A percentile compares a stretch with the other conserved stretches of the same genome.
Evolutionary conservation across 192 early-diverging fungal species (phyloP).

Genomic region (Backusella parvicylindrica): DNA sequence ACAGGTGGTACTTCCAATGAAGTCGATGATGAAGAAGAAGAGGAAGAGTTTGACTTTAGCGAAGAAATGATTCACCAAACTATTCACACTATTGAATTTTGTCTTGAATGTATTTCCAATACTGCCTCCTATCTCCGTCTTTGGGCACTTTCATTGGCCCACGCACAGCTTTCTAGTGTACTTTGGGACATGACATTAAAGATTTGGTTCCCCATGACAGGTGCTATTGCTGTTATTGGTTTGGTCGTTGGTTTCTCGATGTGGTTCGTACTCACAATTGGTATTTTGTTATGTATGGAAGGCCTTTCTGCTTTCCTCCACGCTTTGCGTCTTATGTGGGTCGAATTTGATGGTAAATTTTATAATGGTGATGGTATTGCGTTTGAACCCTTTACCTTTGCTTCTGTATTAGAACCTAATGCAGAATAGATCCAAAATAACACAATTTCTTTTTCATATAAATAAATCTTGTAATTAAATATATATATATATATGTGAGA

Average conservation of each 20-base stretch:
- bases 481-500: too few species aligned
- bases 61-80: constrained; percentile 96
- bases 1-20: constrained; percentile 53
- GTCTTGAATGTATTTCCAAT: constrained; percentile 93
- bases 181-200: constrained; percentile 90
- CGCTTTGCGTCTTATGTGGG: constrained; percentile 92
- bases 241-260: constrained; percentile 78
- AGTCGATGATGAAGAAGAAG: constrained; percentile 65
- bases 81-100: constrained; percentile 99
- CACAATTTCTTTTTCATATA: background rate
- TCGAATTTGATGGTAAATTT: constrained; percentile 98
- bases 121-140: constrained; percentile 98
- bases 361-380: constrained; percentile 84
- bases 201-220: constrained; percentile 46
- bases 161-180: constrained; percentile 96
- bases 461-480: too few species aligned
- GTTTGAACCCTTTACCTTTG: constrained; percentile 92
- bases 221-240: constrained; percentile 59
- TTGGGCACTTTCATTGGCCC: constrained; percentile 97
- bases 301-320: constrained; percentile 84
- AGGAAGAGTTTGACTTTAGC: constrained; percentile 81
- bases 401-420: constrained; percentile 3
- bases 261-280: constrained; percentile 86
- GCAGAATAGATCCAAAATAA: background rate
- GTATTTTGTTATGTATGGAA: constrained; percentile 82